phyloP scores from a whole-genome alignment of 2,329 filamentous ascomycete genomes.

The Curvularia sp. region DNA sequence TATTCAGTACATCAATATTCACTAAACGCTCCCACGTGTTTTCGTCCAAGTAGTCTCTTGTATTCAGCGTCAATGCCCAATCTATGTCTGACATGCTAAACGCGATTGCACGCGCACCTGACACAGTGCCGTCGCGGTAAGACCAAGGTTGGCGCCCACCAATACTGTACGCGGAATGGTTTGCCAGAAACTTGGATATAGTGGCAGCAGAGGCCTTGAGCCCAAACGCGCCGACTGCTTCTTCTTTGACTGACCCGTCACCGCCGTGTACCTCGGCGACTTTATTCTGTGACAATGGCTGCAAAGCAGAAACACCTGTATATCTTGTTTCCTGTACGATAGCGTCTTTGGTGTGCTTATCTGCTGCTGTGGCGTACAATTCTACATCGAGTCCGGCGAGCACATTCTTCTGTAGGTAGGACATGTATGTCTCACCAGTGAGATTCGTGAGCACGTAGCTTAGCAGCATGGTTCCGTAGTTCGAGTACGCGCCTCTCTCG shows the following conservation, averaged over 20 bases:
- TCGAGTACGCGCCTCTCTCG: constrained; percentile 23
- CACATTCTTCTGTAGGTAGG: constrained; percentile 26
- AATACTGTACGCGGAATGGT: constrained; percentile 3
- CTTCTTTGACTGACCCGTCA: constrained; percentile 29
- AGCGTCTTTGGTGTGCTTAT: constrained; percentile 6
- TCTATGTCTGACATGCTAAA: background rate
- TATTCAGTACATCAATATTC: background rate
- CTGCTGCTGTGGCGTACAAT: constrained; percentile 16
- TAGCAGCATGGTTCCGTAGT: constrained; percentile 32
- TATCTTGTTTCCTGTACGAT: background rate
- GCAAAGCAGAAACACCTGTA: background rate
- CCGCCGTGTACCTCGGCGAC: constrained; percentile 22
- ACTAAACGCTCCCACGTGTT: background rate
- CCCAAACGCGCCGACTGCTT: constrained; percentile 23
- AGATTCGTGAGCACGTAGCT: constrained; percentile 25
- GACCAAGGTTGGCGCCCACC: background rate
- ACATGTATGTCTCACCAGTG: constrained; percentile 23
- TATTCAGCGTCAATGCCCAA: background rate
- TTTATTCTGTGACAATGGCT: background rate
- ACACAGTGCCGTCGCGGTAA: background rate
- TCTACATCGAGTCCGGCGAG: constrained; percentile 23
- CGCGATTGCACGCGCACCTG: background rate
- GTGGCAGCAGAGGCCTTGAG: constrained; percentile 26
- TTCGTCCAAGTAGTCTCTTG: background rate
- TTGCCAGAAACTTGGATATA: constrained; percentile 24